A percentile compares a stretch with the other conserved stretches of the same genome.
Conservation (phyloP, 2,329 filamentous ascomycete genomes). For the Rhinocladiella similis region DNA sequence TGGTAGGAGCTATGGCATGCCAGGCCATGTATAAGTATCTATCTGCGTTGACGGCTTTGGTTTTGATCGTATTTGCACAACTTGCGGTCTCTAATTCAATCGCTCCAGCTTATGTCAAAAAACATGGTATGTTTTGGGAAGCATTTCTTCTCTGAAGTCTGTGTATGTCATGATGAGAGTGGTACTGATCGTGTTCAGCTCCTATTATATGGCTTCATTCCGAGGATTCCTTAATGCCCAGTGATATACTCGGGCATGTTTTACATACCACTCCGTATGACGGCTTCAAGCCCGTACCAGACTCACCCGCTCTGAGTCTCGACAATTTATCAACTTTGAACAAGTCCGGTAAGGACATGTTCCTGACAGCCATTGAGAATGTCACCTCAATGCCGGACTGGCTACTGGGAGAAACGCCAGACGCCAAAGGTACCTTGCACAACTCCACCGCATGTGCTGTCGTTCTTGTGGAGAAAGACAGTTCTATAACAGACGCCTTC, state of each 20-base stretch:
- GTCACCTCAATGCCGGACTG: slow-evolving; percentile 47
- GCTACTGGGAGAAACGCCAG: slow-evolving; percentile 56
- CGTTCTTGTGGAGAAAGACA: slow-evolving; percentile 58
- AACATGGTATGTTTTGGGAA: slow-evolving; percentile 8
- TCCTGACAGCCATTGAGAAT: slow-evolving; percentile 49
- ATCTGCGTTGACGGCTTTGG: background rate
- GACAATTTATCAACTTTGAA: slow-evolving; percentile 51
- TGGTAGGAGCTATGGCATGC: too few relatives aligned
- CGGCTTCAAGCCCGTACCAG: slow-evolving; percentile 42
- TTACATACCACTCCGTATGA: slow-evolving; percentile 47
- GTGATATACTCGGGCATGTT: slow-evolving; percentile 49
- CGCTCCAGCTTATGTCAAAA: slow-evolving; percentile 10
- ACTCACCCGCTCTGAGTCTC: slow-evolving; percentile 43
- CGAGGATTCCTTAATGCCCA: slow-evolving; percentile 50
- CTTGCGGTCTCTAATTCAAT: background rate
- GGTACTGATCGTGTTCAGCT: slow-evolving; percentile 36
- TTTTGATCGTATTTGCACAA: background rate
- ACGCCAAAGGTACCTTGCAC: slow-evolving; percentile 51
- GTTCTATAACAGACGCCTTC: slow-evolving; percentile 76
- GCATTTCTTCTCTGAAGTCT: background rate
- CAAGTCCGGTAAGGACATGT: slow-evolving; percentile 42
- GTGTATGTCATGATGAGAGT: background rate
- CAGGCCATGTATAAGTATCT: background rate
- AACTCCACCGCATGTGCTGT: slow-evolving; percentile 54
- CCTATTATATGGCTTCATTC: slow-evolving; percentile 54